Percentiles rank a stretch among this genome's conserved stretches.
Conservation (phyloP, 306 rosid species). For the Lupinus albus region DNA sequence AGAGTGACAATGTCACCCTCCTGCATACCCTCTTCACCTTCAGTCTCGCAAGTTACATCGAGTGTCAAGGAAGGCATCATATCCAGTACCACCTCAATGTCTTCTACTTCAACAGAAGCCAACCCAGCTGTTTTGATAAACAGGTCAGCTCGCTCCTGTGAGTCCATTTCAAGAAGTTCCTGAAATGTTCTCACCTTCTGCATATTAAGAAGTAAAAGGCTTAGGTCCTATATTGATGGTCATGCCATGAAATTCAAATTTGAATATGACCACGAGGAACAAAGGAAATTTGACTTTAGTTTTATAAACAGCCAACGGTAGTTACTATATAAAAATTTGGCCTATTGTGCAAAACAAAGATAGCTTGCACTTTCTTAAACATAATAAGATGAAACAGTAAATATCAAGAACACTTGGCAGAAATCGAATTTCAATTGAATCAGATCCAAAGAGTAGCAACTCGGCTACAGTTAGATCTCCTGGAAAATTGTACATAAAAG, state of each 20-base stretch:
- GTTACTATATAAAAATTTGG: slow-evolving; percentile 13
- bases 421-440: slow-evolving; percentile 31
- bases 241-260: slow-evolving; percentile 22
- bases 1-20: slow-evolving; percentile 89
- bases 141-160: slow-evolving; percentile 79
- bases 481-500: slow-evolving; percentile 11
- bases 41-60: slow-evolving; percentile 80
- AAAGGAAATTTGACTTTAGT: slow-evolving; percentile 15
- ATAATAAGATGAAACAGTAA: neutral
- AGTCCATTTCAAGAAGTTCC: slow-evolving; percentile 80
- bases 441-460: slow-evolving; percentile 17
- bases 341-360: slow-evolving; percentile 21
- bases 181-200: slow-evolving; percentile 92
- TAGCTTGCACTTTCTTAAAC: neutral
- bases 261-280: neutral
- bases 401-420: slow-evolving; percentile 22
- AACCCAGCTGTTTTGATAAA: slow-evolving; percentile 79
- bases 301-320: slow-evolving; percentile 14
- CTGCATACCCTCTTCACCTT: slow-evolving; percentile 95
- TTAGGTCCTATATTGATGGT: slow-evolving; percentile 26
- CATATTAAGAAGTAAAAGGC: slow-evolving; percentile 39
- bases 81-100: slow-evolving; percentile 76
- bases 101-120: slow-evolving; percentile 71
- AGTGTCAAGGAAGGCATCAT: slow-evolving; percentile 85
- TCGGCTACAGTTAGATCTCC: slow-evolving; percentile 21